Base-by-base conservation (phyloP, 2,329 filamentous ascomycete species). In the Neoscytalidium dimidiatum region DNA sequence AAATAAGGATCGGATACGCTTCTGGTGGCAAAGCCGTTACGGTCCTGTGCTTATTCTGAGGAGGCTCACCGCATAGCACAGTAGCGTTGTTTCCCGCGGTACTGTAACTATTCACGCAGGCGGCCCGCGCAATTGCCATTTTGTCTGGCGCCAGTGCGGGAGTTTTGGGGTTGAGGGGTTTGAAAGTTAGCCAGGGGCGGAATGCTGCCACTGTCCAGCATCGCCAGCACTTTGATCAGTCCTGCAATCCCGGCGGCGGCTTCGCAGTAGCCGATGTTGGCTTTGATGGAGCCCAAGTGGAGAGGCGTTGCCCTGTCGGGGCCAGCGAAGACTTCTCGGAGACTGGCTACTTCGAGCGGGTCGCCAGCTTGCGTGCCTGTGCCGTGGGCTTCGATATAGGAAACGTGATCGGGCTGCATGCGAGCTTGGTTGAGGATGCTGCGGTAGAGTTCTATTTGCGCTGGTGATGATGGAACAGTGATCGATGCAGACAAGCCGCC, bases 401-500 rank as follows among this genome's bases (percentile, higher is more conserved):
- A 33, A 1, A 49, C 46, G 23, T 49, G 46, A 19, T 49, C 46
- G 4, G 46, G 9, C 1, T 17, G 17, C 46, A 49, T 49, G 3
- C 46, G 21, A 14, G 46, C 46, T 23, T 49, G 46, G 7, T 49
- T 49, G 46, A 49, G 46, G 46, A 49, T 49, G 9, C 23, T 4
- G 9, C 46, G 8, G 21, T 49, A 49, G 14, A 49, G 46, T 23
- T 21, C 14, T 13, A 49, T 7, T 23, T 49, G 46, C 13, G 46
- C 46, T 3, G 46, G 21, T 13, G 46, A 49, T 14, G 21, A 26
- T 6, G 46, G 46, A 9, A 49, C 46, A 0, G 85, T 88, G 65
- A 88, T 83, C 0, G 85, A 85, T 9, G 71, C 74, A 0, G 87
- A 88, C n/a, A 80, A 74, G 14, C 86, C 87, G 68, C 89, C 86